phyloP scores from a whole-genome alignment of 2,329 filamentous ascomycete species.

The Chaetomiaceae sp. region DNA sequence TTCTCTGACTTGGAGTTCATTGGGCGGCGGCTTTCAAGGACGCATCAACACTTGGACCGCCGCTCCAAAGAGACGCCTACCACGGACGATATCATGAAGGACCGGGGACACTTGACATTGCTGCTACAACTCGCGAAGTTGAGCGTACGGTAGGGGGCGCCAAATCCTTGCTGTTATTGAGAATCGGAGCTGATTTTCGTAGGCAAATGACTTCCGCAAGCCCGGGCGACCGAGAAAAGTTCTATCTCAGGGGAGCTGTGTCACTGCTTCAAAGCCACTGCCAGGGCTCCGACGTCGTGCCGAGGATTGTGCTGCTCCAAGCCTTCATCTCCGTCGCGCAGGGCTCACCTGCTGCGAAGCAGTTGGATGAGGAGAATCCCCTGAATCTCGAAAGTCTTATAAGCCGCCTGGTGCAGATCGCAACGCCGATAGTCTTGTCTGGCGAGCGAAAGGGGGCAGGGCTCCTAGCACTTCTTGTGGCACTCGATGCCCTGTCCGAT shows the following conservation, averaged over 20 bases:
- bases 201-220: conserved; percentile 39
- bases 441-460: conserved; percentile 13
- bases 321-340: conserved; percentile 15
- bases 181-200: conserved; percentile 9
- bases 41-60: conserved; percentile 12
- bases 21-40: conserved; percentile 21
- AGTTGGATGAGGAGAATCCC: conserved; percentile 9
- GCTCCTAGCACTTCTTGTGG: conserved; percentile 18
- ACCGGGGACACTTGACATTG: conserved; percentile 16
- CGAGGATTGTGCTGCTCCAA: conserved; percentile 15
- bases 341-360: conserved; percentile 11
- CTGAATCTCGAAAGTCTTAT: conserved; percentile 11
- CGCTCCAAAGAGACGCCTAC: conserved; percentile 8
- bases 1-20: conserved; percentile 34
- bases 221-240: conserved; percentile 36
- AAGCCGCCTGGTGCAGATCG: conserved; percentile 9
- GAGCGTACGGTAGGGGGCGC: conserved; percentile 19
- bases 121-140: conserved; percentile 18
- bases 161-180: background rate
- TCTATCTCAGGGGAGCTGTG: conserved; percentile 27
- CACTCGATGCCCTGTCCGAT: conserved; percentile 22
- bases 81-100: conserved; percentile 9
- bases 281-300: conserved; percentile 10
- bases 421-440: conserved; percentile 4
- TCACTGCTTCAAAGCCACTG: conserved; percentile 20